A percentile compares a stretch with the other conserved stretches of the same genome.
phyloP scores from a whole-genome alignment of 2,329 filamentous ascomycete species.

The Fusarium tricinctum region DNA sequence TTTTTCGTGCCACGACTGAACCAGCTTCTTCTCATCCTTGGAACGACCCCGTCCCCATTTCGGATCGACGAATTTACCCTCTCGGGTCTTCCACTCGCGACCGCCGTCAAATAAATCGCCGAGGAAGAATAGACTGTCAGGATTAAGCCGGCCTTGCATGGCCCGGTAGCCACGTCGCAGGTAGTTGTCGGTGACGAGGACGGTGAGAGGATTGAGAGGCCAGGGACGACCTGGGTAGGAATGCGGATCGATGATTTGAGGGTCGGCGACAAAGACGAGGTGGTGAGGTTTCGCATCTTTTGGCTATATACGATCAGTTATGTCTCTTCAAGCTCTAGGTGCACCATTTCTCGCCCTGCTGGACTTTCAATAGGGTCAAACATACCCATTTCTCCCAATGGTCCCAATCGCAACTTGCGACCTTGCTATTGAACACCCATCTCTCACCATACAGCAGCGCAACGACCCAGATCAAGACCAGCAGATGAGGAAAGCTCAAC shows the following conservation, averaged over 20 bases:
- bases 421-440: slow-evolving; percentile 78
- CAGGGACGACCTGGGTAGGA: slow-evolving; percentile 88
- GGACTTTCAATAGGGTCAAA: background rate
- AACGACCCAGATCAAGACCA: slow-evolving; percentile 81
- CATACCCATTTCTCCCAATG: slow-evolving; percentile 94
- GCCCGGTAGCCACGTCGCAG: slow-evolving; percentile 85
- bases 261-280: slow-evolving; percentile 87
- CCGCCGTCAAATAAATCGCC: slow-evolving; percentile 97
- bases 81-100: slow-evolving; percentile 87
- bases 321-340: background rate
- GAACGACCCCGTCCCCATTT: slow-evolving; percentile 69
- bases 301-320: slow-evolving; percentile 69
- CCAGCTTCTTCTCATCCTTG: slow-evolving; percentile 64
- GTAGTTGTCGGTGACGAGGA: slow-evolving; percentile 86
- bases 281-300: slow-evolving; percentile 83
- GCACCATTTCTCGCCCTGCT: background rate
- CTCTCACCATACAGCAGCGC: slow-evolving; percentile 89
- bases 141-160: slow-evolving; percentile 81
- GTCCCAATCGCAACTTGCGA: slow-evolving; percentile 83
- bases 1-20: slow-evolving; percentile 77
- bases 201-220: slow-evolving; percentile 67
- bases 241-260: slow-evolving; percentile 92
- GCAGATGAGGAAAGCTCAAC: slow-evolving; percentile 73
- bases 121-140: slow-evolving; percentile 90
- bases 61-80: slow-evolving; percentile 71